Evolutionary conservation across 1,284 basidiomycete genomes (phyloP), one percentile per base, ranked within the genome.

Genomic region (Vanrija sp.): DNA sequence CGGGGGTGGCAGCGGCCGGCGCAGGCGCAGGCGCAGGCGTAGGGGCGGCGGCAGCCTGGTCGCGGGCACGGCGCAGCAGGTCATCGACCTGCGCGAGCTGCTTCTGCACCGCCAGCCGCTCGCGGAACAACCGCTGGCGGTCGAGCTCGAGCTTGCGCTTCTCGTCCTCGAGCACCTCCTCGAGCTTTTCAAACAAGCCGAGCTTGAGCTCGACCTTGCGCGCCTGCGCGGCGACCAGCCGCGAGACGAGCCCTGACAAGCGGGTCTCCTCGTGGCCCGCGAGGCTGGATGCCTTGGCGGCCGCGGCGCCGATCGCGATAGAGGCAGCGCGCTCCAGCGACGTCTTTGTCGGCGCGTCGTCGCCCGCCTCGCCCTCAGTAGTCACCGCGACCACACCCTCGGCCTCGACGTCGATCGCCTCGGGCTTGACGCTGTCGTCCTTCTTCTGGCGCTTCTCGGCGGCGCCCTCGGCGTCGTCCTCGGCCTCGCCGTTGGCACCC

Each of bases 131-230:
- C 6, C 62, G 52, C 50, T 76, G 74, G 47, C 69, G 67, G 16
- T 68, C 68, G 15, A 73, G 53, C 57, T 77, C 76, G 45, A 77
- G 59, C 42, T 68, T 67, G 39, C 75, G 62, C 56, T 74, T 72
- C 75, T 97, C 93, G 54, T 89, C 85, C 71, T 96, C 93, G 41
- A 97, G 78, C 19, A 91, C 79, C 48, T 88, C 85, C 72, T 97
- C 93, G 49, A 97, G 80, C 69, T 89, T 85, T 71, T 95, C 92
- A 68, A 96, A 96, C 72, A 93, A 88, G 3, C 82, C 77, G 82
- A 92, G 88, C 80, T 97, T 96, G 58, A 94, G 79, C 71, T 98
- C 93, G 46, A 98, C 84, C 75, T 98, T 98, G 18, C 85, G 86
- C 44, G 97, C 80, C 53, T 95, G 96, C 25, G 95, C 83, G 67